phyloP scores from a whole-genome alignment of 2,329 filamentous ascomycete species.

The Salinomyces thailandicus region DNA sequence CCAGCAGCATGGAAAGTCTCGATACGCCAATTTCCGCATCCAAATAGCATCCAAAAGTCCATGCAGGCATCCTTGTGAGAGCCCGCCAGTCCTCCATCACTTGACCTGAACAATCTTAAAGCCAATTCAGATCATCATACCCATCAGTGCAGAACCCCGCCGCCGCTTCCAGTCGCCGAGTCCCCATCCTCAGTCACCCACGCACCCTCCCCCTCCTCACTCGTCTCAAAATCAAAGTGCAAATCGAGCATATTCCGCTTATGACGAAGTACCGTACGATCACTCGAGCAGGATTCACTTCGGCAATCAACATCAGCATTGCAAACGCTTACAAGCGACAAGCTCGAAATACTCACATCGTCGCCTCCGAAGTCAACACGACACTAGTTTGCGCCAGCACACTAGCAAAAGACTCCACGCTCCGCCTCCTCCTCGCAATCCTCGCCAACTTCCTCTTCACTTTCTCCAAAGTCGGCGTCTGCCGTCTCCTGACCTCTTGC shows the following conservation, averaged over 20 bases:
- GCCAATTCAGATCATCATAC: background rate
- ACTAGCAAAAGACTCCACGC: background rate
- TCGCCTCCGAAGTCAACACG: no score
- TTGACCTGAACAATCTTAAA: background rate
- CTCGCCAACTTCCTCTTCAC: background rate
- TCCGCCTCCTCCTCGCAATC: background rate
- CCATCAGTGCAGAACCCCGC: background rate
- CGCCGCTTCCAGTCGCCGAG: background rate
- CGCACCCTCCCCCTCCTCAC: background rate
- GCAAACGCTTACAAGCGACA: background rate
- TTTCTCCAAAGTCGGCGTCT: background rate
- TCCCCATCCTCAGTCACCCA: background rate
- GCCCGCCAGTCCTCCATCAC: background rate
- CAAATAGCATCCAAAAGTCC: background rate
- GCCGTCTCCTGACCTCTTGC: no score
- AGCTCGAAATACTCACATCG: background rate
- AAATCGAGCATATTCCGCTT: slow-evolving; percentile 1
- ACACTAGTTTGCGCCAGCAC: background rate
- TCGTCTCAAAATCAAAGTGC: slow-evolving; percentile 1
- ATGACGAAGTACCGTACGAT: background rate
- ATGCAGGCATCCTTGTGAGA: background rate
- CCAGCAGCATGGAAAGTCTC: background rate
- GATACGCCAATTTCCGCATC: background rate
- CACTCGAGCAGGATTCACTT: background rate
- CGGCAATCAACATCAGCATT: background rate